Percentiles rank a stretch among this genome's conserved stretches.
Conservation (phyloP, 805 yeast species). For the Kockiozyma suomiensis region DNA sequence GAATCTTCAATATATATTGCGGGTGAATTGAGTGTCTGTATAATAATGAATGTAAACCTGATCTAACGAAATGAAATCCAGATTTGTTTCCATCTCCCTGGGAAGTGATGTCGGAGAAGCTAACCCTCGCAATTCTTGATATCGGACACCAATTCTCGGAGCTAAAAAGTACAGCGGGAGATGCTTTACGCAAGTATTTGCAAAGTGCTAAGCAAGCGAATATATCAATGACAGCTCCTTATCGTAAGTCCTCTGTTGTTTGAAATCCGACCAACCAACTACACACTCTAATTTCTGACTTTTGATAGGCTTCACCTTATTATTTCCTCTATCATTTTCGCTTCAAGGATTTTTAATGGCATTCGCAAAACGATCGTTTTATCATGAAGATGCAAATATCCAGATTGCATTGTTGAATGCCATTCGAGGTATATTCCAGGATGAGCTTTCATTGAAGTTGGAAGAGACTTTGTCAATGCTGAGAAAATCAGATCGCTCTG, state of each 20-base stretch:
- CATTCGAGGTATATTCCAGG: background rate
- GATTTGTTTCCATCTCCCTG: slow-evolving; percentile 48
- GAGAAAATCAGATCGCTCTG: slow-evolving; percentile 7
- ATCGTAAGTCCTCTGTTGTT: background rate
- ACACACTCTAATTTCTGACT: too few relatives aligned
- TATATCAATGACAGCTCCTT: slow-evolving; percentile 17
- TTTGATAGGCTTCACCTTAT: slow-evolving; percentile 12
- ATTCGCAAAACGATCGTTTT: slow-evolving; percentile 21
- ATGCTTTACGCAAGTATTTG: slow-evolving; percentile 37
- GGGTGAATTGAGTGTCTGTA: slow-evolving; percentile 11
- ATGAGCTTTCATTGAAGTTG: slow-evolving; percentile 7
- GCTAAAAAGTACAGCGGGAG: slow-evolving; percentile 37
- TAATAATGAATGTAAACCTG: background rate
- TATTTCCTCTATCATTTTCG: slow-evolving; percentile 38
- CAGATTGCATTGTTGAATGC: slow-evolving; percentile 10
- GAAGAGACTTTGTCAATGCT: slow-evolving; percentile 26
- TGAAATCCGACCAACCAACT: too few relatives aligned
- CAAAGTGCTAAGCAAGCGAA: slow-evolving; percentile 33
- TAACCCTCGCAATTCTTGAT: slow-evolving; percentile 42
- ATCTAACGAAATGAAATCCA: background rate
- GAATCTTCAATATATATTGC: slow-evolving; percentile 37
- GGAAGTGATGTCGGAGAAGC: slow-evolving; percentile 46
- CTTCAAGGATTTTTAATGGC: slow-evolving; percentile 44
- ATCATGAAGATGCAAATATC: slow-evolving; percentile 1
- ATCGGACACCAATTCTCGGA: slow-evolving; percentile 39